These are phyloP conservation scores for Carallia brachiata DNA, from an alignment of 345 rosid species.

Conservation along the genomic window DNA sequence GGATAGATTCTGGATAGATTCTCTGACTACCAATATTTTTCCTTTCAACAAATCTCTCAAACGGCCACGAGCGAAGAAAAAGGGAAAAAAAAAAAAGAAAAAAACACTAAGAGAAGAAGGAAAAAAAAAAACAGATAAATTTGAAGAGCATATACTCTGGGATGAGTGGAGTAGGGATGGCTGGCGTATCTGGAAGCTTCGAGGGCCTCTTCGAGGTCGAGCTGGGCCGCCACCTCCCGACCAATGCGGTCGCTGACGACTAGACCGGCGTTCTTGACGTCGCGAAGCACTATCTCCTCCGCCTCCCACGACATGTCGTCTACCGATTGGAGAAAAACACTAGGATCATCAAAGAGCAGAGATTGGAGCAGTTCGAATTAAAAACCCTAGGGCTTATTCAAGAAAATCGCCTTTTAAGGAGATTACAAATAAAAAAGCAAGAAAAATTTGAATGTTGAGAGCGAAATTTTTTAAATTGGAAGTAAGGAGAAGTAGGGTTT, in stretches of 20 bases:
- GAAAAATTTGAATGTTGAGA: background rate
- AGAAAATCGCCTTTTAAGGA: background rate
- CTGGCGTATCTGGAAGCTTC: constrained; percentile 93
- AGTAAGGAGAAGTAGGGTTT: background rate
- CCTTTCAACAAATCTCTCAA: too few species aligned
- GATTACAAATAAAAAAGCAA: background rate
- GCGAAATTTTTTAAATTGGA: background rate
- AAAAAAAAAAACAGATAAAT: background rate
- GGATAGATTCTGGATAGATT: too few species aligned
- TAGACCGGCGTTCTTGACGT: constrained; percentile 76
- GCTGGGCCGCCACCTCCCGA: constrained; percentile 72
- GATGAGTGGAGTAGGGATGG: constrained; percentile 88
- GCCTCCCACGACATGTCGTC: constrained; percentile 54
- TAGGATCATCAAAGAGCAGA: background rate
- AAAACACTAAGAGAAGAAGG: too few species aligned
- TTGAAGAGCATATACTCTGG: constrained; percentile 33
- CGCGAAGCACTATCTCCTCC: constrained; percentile 81
- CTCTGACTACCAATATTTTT: too few species aligned
- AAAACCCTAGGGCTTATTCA: constrained; percentile 8
- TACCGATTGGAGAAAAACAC: background rate
- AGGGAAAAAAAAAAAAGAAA: too few species aligned
- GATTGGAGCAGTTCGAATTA: background rate
- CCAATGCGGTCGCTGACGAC: constrained; percentile 77
- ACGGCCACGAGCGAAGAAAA: too few species aligned
- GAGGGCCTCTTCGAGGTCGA: constrained; percentile 86